Evolutionary conservation across 2,329 filamentous ascomycete species (phyloP).

Genomic region (Amauroascus niger): DNA sequence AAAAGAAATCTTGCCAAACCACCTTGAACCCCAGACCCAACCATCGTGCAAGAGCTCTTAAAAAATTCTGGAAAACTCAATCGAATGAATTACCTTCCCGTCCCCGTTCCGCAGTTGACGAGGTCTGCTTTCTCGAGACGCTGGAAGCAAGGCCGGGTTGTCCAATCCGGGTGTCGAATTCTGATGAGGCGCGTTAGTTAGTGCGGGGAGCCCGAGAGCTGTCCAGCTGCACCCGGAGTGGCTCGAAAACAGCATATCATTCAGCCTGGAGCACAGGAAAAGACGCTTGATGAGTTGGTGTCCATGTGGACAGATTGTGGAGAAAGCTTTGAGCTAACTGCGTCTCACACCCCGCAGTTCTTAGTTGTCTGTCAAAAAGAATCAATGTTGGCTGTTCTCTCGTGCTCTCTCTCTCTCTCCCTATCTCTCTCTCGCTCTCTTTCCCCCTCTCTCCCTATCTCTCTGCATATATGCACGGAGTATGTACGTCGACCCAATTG

Average conservation of each 20-base stretch:
- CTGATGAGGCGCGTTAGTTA: not conserved
- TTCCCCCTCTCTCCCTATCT: not conserved
- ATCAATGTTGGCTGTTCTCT: not conserved
- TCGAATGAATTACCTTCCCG: too few species aligned
- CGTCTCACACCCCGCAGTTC: not conserved
- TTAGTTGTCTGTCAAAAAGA: not conserved
- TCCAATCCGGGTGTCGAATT: not conserved
- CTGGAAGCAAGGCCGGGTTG: too few species aligned
- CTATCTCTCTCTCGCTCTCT: not conserved
- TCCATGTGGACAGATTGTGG: slow-evolving; percentile 4
- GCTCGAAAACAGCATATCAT: too few species aligned
- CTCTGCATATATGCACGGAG: not conserved
- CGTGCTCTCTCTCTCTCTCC: not conserved
- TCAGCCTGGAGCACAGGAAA: too few species aligned
- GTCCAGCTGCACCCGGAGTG: not conserved
- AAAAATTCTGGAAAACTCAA: too few species aligned
- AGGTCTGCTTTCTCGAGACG: too few species aligned
- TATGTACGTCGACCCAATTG: slow-evolving; percentile 9
- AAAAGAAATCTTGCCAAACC: too few species aligned
- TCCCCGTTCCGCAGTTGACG: not conserved
- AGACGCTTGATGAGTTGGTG: too few species aligned
- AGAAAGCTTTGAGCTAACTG: not conserved
- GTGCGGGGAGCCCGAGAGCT: not conserved
- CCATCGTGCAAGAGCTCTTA: too few species aligned
- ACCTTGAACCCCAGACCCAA: too few species aligned